Evolutionary conservation across 306 rosid species (phyloP).

Genomic region (Erythrophleum fordii): DNA sequence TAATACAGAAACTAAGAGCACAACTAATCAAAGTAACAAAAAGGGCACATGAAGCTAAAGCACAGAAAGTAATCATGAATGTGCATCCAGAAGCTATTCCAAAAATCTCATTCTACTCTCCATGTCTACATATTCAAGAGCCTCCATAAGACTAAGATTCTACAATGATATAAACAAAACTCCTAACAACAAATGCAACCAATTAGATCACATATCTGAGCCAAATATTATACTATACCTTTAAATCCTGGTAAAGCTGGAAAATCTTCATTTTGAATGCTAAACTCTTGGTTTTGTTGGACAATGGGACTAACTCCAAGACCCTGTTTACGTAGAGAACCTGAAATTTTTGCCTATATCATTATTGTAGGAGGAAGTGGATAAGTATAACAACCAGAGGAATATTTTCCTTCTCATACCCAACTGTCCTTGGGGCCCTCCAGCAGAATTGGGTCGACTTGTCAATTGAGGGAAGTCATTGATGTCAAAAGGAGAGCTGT

Average conservation of each 20-base stretch:
- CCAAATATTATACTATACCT: constrained; percentile 60
- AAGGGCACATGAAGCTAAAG: constrained; percentile 16
- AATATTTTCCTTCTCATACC: constrained; percentile 54
- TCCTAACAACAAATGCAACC: constrained; percentile 8
- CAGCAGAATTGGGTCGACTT: constrained; percentile 96
- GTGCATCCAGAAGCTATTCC: constrained; percentile 16
- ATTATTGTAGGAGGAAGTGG: constrained; percentile 25
- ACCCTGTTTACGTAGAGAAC: constrained; percentile 96
- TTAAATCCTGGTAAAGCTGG: constrained; percentile 98
- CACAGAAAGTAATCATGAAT: constrained; percentile 1
- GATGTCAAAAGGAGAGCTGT: constrained; percentile 87
- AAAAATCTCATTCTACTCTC: neutral
- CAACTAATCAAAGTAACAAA: constrained; percentile 2
- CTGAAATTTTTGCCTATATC: constrained; percentile 54
- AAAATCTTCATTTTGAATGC: constrained; percentile 97
- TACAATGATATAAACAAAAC: constrained; percentile 8
- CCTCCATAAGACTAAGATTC: constrained; percentile 3
- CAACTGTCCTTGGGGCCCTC: constrained; percentile 97
- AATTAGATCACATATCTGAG: neutral
- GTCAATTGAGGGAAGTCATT: constrained; percentile 93
- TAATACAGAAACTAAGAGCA: constrained; percentile 17
- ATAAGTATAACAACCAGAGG: constrained; percentile 28
- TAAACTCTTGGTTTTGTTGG: constrained; percentile 98
- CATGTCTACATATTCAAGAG: constrained; percentile 1
- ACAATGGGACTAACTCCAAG: constrained; percentile 91